phyloP scores from a whole-genome alignment of 148 eudicot genomes.

The Fagopyrum esculentum region DNA sequence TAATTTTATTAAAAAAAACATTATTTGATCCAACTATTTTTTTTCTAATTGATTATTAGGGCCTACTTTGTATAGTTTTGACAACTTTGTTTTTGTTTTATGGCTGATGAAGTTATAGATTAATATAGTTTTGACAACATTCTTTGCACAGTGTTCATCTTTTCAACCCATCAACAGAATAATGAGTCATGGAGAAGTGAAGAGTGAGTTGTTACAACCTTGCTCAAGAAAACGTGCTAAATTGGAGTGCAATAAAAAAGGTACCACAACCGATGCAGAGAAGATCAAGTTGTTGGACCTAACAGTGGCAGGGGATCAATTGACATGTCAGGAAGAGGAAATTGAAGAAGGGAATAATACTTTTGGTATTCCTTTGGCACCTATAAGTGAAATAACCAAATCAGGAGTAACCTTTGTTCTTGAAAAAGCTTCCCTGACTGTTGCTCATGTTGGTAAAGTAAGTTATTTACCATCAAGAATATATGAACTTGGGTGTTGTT shows the following conservation, averaged over 20 bases:
- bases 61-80: no score
- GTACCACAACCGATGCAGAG: neutral
- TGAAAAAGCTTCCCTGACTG: constrained; percentile 23
- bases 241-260: neutral
- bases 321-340: neutral
- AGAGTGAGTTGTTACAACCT: no score
- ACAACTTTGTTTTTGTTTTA: no score
- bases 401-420: constrained; percentile 23
- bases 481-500: neutral
- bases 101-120: no score
- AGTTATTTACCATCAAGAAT: neutral
- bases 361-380: neutral
- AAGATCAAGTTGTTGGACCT: neutral
- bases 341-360: neutral
- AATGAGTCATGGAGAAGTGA: no score
- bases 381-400: neutral
- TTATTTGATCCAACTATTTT: no score
- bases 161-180: no score
- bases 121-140: no score
- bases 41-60: no score
- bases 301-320: neutral
- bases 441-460: constrained; percentile 24
- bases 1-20: no score
- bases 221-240: neutral
- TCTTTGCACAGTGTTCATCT: no score